A percentile compares a stretch with the other conserved stretches of the same genome.
Conservation (phyloP, 2,329 filamentous ascomycete genomes). For the Colletotrichum neosansevieriae region DNA sequence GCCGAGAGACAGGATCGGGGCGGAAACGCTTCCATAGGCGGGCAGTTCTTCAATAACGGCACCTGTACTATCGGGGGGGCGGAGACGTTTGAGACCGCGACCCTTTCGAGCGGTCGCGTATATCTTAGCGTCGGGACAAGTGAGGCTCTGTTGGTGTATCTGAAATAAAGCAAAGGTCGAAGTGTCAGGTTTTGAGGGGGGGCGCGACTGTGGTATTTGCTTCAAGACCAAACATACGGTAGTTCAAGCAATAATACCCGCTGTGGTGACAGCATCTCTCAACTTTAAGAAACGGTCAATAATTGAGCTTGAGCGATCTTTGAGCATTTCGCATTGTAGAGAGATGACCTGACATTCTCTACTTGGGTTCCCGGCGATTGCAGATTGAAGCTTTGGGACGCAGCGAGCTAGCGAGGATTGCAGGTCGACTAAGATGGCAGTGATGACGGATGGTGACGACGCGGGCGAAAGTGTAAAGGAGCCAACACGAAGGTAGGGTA, state of each 20-base stretch:
- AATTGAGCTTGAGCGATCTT: constrained; percentile 41
- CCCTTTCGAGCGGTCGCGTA: background rate
- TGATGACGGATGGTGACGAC: constrained; percentile 50
- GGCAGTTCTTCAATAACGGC: constrained; percentile 28
- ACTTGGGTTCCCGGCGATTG: background rate
- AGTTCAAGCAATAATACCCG: constrained; percentile 4
- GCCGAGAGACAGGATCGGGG: constrained; percentile 33
- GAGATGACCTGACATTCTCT: constrained; percentile 43
- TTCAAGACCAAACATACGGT: too few species aligned
- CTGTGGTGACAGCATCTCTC: constrained; percentile 2
- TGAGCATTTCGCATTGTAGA: constrained; percentile 47
- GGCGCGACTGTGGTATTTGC: background rate
- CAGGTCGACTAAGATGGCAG: constrained; percentile 49
- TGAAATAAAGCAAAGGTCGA: background rate
- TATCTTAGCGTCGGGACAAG: constrained; percentile 42
- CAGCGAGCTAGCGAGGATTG: constrained; percentile 43
- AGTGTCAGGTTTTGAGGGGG: background rate
- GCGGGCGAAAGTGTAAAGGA: constrained; percentile 51
- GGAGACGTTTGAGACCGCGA: constrained; percentile 24
- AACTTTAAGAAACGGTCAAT: constrained; percentile 40
- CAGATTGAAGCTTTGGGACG: background rate
- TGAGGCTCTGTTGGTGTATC: constrained; percentile 28
- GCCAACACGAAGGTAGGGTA: constrained; percentile 56
- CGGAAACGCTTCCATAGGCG: constrained; percentile 18
- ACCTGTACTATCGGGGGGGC: constrained; percentile 21